A percentile compares a stretch with the other conserved stretches of the same genome.
Evolutionary conservation across 2,329 filamentous ascomycete genomes (phyloP).

Genomic region (Aspergillus flavus): DNA sequence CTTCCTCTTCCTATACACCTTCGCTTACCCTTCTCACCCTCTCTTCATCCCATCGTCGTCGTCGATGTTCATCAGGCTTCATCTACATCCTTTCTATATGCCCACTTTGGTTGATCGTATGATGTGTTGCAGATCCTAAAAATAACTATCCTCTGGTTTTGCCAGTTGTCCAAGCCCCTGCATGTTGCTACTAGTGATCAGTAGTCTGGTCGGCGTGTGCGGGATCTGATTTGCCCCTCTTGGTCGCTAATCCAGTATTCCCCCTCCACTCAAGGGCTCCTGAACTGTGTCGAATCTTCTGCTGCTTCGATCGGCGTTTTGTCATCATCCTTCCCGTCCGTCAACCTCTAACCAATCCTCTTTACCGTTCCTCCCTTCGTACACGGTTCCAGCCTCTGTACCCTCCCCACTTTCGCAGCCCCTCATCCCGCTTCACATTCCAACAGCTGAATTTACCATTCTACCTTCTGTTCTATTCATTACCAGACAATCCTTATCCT

Average conservation of each 20-base stretch:
- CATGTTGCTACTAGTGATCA: not conserved
- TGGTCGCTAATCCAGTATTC: not conserved
- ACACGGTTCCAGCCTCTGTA: constrained; percentile 1
- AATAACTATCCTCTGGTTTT: not conserved
- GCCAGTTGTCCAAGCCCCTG: not conserved
- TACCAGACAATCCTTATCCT: not conserved
- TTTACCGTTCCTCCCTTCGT: not conserved
- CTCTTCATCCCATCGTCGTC: constrained; percentile 5
- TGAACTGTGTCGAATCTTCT: not conserved
- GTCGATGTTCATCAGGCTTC: not conserved
- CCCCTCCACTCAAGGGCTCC: not conserved
- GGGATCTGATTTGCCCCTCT: constrained; percentile 1
- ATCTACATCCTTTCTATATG: not conserved
- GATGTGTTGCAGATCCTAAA: not conserved
- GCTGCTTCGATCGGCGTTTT: not conserved
- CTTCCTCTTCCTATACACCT: not conserved
- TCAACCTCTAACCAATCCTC: not conserved
- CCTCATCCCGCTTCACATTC: not conserved
- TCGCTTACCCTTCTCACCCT: not conserved
- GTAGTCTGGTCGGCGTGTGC: not conserved
- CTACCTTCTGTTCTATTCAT: not conserved
- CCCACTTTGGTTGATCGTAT: not conserved
- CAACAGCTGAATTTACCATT: not conserved
- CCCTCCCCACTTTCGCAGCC: constrained; percentile 6
- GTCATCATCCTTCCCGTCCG: not conserved